Evolutionary conservation across 129 eudicot genomes (phyloP).

Genomic region (Calendula officinalis): DNA sequence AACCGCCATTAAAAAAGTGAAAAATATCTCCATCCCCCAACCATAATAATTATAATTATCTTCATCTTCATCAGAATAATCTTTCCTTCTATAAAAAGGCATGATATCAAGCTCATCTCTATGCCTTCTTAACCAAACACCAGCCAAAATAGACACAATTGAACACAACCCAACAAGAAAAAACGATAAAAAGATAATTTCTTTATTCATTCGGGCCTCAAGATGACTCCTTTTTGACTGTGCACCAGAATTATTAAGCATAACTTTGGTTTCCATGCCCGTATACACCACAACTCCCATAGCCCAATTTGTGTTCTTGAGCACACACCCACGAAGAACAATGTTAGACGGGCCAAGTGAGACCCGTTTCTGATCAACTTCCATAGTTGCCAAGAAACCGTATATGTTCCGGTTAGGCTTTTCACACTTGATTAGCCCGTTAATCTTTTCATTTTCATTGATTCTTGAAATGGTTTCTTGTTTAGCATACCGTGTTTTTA

Average conservation of each 20-base stretch:
- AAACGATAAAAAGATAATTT: slow-evolving; percentile 58
- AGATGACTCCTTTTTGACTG: slow-evolving; percentile 83
- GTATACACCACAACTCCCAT: slow-evolving; percentile 82
- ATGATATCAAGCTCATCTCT: slow-evolving; percentile 60
- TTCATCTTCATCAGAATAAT: slow-evolving; percentile 41
- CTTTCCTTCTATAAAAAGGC: slow-evolving; percentile 64
- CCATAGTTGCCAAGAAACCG: slow-evolving; percentile 76
- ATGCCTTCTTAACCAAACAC: slow-evolving; percentile 68
- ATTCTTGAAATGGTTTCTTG: slow-evolving; percentile 62
- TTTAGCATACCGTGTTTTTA: slow-evolving; percentile 83
- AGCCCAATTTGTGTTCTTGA: slow-evolving; percentile 84
- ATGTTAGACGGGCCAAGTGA: slow-evolving; percentile 89
- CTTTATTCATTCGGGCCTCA: slow-evolving; percentile 73
- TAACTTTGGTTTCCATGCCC: slow-evolving; percentile 82
- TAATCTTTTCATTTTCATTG: slow-evolving; percentile 38
- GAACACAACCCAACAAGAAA: slow-evolving; percentile 61
- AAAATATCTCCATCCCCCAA: slow-evolving; percentile 70
- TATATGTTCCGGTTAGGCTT: slow-evolving; percentile 83
- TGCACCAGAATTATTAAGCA: slow-evolving; percentile 89
- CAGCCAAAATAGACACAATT: slow-evolving; percentile 55
- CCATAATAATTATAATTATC: slow-evolving; percentile 68
- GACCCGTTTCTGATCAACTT: slow-evolving; percentile 62
- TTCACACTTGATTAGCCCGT: slow-evolving; percentile 76
- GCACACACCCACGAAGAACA: slow-evolving; percentile 78
- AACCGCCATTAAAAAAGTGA: slow-evolving; percentile 74